Base-by-base conservation (phyloP, 2,329 filamentous ascomycete genomes). In the Diplodia scrobiculata region DNA sequence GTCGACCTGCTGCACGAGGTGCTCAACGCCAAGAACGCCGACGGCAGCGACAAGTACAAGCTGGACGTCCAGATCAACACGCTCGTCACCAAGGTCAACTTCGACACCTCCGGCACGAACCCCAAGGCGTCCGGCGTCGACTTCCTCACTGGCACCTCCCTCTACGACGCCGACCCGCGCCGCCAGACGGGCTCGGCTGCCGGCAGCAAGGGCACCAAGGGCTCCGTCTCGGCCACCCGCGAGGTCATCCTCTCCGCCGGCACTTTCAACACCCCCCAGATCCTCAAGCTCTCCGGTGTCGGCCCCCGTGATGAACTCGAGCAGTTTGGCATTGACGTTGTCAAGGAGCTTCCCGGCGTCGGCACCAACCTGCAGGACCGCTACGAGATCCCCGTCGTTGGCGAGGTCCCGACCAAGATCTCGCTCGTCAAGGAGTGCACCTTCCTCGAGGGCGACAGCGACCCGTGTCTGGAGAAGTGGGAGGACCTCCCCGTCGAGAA, bases 331-430 rank as follows among this genome's bases (percentile, higher is more conserved):
- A 89, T 89, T 68, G 71, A 79, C 1, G 76, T 84, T 0, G 69
- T 87, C 19, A 78, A 82, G 3, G 81, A 89, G 68, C 83, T 86
- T 0, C 83, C 84, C 0, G 85, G 87, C 52, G 87, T 91, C 2
- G 88, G 88, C 13, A 83, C 82, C 66, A 87, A 89, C 75, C 79
- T 90, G 3, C 79, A 87, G 67, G 87, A 90, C 71, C 86, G 87
- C 53, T 84, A 84, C 51, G 84, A 83, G 67, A 79, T 86, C 34
- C 79, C 81, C 1, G 78, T 84, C 63, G 80, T 85, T n/a, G 82
- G 83, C 55, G 77, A 81, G 58, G 72, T 76, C 6, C 70, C 73
- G 3, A 73, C 72, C 7, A 75, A 79, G 64, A 77, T 78, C 67
- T 67, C 68, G 25, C 65, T 74, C 41, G 54, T 63, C 58, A 58